A percentile compares a stretch with the other conserved stretches of the same genome.
Conservation (phyloP, 495 filamentous ascomycete species). For the Podospora comata region DNA sequence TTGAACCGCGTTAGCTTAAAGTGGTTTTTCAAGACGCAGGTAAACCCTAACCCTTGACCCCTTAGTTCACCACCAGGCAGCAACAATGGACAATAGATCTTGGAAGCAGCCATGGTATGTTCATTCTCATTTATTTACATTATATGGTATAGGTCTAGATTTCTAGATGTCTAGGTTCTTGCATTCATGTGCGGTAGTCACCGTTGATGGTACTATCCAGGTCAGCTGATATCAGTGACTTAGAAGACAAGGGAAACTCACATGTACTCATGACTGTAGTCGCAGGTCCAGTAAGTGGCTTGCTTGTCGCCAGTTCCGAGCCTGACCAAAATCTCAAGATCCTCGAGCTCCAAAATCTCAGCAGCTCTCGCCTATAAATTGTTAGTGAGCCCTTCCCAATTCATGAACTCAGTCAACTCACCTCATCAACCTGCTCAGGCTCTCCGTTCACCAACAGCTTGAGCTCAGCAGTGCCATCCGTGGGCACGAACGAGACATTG, state of each 20-base stretch:
- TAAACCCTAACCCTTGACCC: background rate
- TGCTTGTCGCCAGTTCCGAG: slow-evolving; percentile 70
- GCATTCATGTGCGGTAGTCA: slow-evolving; percentile 72
- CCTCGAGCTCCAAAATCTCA: slow-evolving; percentile 81
- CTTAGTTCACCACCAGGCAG: background rate
- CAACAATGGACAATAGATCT: background rate
- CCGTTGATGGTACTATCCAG: slow-evolving; percentile 72
- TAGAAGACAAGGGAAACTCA: slow-evolving; percentile 22
- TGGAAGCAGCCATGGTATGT: background rate
- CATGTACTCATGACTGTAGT: slow-evolving; percentile 97
- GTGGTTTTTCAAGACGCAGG: background rate
- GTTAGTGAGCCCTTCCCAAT: slow-evolving; percentile 2
- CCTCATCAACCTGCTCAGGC: slow-evolving; percentile 89
- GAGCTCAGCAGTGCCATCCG: slow-evolving; percentile 74
- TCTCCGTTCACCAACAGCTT: slow-evolving; percentile 87
- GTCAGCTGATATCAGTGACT: background rate
- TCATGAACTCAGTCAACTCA: slow-evolving; percentile 10
- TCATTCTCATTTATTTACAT: slow-evolving; percentile 9
- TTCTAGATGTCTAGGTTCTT: background rate
- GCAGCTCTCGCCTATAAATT: slow-evolving; percentile 58
- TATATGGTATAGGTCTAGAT: background rate
- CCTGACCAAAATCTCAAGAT: slow-evolving; percentile 75
- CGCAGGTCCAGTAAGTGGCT: slow-evolving; percentile 90
- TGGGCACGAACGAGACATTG: slow-evolving; percentile 86
- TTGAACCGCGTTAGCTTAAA: background rate